A percentile compares a stretch with the other conserved stretches of the same genome.
phyloP scores from a whole-genome alignment of 495 filamentous ascomycete species.

The Xylaria intraflava region DNA sequence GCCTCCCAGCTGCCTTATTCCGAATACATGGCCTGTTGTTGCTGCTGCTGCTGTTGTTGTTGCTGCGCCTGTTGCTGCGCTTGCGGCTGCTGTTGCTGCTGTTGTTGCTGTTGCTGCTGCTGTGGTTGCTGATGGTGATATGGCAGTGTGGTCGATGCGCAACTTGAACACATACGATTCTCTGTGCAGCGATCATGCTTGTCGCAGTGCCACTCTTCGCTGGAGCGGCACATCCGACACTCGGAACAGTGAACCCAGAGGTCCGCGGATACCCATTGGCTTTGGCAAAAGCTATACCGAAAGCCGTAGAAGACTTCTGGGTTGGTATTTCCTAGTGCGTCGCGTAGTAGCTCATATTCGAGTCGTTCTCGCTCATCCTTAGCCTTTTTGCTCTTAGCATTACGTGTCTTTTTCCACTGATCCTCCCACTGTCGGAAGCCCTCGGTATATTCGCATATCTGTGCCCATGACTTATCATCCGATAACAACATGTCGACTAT shows the following conservation, averaged over 20 bases:
- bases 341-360: conserved; percentile 25
- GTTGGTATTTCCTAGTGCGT: conserved; percentile 21
- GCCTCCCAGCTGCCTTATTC: not conserved
- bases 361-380: conserved; percentile 24
- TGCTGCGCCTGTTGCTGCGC: conserved; percentile 28
- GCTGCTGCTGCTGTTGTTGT: conserved; percentile 32
- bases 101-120: conserved; percentile 34
- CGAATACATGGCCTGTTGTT: conserved; percentile 13
- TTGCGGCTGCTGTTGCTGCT: conserved; percentile 19
- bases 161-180: conserved; percentile 21
- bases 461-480: conserved; percentile 25
- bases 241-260: conserved; percentile 23
- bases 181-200: conserved; percentile 22
- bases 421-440: conserved; percentile 26
- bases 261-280: conserved; percentile 19
- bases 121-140: conserved; percentile 44
- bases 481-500: conserved; percentile 28
- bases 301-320: conserved; percentile 22
- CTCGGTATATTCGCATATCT: conserved; percentile 20
- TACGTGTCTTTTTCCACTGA: conserved; percentile 20
- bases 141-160: conserved; percentile 19
- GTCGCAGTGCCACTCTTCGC: conserved; percentile 24
- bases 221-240: conserved; percentile 22
- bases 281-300: conserved; percentile 26
- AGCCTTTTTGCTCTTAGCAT: conserved; percentile 21